Base-by-base conservation (phyloP, 352 stramenopile species). In the Pythium brachiatum region DNA sequence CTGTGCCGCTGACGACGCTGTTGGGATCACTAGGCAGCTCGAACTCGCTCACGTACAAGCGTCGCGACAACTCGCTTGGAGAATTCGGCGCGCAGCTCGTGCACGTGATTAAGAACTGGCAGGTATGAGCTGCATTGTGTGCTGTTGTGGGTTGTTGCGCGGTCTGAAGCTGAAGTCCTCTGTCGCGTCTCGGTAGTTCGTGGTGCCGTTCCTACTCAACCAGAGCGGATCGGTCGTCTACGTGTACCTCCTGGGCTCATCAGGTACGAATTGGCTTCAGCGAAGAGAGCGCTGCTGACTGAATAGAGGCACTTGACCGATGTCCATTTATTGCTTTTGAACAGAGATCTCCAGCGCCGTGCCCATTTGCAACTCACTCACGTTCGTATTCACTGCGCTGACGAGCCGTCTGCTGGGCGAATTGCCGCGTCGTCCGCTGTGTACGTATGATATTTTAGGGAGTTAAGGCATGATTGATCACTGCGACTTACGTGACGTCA, bases 311-410 rank as follows among this genome's bases (percentile, higher is more conserved):
- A n/a, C 6, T 13, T 41, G 9, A 41, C 9, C 3, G 34, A n/a
- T 16, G 34, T 13, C 12, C 44, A 20, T 34, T 23, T 21, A 31
- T 29, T 26, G 7, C 36, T 39, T 9, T 54, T 2, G 2, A 7
- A 12, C 60, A 93, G 86, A 95, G 39, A 89, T 95, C 38, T 94
- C 86, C 13, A 89, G 78, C 62, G 84, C 86, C 25, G 84, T 93
- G n/a, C 84, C 84, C 32, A 95, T 95, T 69, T 95, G 83, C 82
- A 95, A 95, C 67, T 93, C 86, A 50, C 69, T 95, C 46, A 91
- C 84, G 7, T 95, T 95, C 62, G 84, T 94, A 41, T 95, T 93
- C 70, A 95, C 86, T n/a, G 86, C 81, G 12, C 75, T 92, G 25
- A 92, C 79, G 25, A 92, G 82, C 68, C 79, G 80, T 13, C 36